A percentile compares a stretch with the other conserved stretches of the same genome.
These are phyloP conservation scores for Lentinus tigrinus DNA, from an alignment of 768 basidiomycete genomes.

Conservation along the genomic window DNA sequence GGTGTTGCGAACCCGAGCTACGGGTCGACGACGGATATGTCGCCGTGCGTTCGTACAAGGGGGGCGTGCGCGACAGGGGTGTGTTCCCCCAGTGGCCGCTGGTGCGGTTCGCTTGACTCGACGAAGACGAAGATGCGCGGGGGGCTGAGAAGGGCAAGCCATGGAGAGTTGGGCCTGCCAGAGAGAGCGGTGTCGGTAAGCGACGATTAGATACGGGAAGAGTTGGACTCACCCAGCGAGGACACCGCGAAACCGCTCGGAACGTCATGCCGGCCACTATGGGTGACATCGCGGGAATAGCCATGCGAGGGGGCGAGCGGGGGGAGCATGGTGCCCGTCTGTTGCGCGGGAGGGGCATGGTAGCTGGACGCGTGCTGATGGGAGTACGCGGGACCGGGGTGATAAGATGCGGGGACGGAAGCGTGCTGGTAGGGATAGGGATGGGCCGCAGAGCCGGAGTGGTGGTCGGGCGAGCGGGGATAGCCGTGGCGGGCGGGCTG, in stretches of 20 bases:
- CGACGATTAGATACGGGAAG: background rate
- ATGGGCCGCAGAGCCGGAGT: background rate
- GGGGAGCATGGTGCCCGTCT: slow-evolving; percentile 8
- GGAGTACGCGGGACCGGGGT: background rate
- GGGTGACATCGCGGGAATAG: slow-evolving; percentile 11
- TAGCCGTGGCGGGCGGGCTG: slow-evolving; percentile 10
- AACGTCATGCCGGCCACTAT: slow-evolving; percentile 5
- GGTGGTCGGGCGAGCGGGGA: slow-evolving; percentile 5
- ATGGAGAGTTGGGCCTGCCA: slow-evolving; percentile 15
- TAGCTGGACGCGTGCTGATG: slow-evolving; percentile 4
- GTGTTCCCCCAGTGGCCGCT: background rate
- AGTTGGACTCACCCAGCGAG: slow-evolving; percentile 7
- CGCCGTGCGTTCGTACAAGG: slow-evolving; percentile 1
- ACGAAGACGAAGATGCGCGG: background rate
- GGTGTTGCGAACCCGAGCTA: slow-evolving; percentile 2
- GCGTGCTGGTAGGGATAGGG: slow-evolving; percentile 1
- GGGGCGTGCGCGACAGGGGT: background rate
- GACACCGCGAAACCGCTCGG: slow-evolving; percentile 5
- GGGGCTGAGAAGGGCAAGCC: slow-evolving; percentile 14
- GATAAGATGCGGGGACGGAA: background rate
- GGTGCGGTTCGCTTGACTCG: background rate
- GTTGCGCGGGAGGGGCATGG: slow-evolving; percentile 6
- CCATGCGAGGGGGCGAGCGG: slow-evolving; percentile 3
- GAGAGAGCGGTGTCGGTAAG: background rate
- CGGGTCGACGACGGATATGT: slow-evolving; percentile 1